These are phyloP conservation scores for Cryptosporidium parvum DNA, from an alignment of 169 alveolate genomes.

Conservation along the genomic window DNA sequence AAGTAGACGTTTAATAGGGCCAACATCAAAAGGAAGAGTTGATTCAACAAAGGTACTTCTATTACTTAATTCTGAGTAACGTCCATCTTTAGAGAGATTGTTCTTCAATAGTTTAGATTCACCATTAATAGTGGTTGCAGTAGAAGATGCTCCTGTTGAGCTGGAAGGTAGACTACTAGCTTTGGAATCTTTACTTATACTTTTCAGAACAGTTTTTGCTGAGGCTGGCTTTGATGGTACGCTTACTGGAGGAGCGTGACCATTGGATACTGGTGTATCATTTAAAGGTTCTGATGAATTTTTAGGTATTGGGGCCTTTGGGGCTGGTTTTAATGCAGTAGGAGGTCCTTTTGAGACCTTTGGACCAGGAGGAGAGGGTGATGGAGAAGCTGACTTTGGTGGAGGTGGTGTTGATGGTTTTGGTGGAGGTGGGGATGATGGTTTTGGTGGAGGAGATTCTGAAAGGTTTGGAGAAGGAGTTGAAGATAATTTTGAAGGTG, in stretches of 20 bases:
- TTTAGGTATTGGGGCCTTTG: not conserved
- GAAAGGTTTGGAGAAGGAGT: not conserved
- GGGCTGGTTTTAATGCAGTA: not conserved
- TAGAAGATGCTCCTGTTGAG: not conserved
- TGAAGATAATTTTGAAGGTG: not conserved
- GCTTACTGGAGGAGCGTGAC: not conserved
- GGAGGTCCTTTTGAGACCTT: not conserved
- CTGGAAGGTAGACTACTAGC: constrained; percentile 3
- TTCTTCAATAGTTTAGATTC: constrained; percentile 12
- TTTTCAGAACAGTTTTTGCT: constrained; percentile 18
- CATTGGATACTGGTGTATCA: not conserved
- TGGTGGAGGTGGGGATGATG: not conserved
- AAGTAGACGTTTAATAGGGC: constrained; percentile 44
- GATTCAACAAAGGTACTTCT: constrained; percentile 61
- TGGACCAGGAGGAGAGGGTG: not conserved
- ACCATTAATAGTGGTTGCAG: not conserved
- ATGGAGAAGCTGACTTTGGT: not conserved
- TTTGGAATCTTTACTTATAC: constrained; percentile 29
- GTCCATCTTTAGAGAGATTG: constrained; percentile 44
- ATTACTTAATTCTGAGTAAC: constrained; percentile 22
- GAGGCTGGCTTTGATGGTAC: not conserved
- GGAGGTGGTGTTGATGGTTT: not conserved
- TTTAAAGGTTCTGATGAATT: not conserved
- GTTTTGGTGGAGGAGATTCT: not conserved
- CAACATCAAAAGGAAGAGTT: constrained; percentile 70